Base-by-base conservation (phyloP, 768 basidiomycete genomes). In the Panaeolus papilionaceus region DNA sequence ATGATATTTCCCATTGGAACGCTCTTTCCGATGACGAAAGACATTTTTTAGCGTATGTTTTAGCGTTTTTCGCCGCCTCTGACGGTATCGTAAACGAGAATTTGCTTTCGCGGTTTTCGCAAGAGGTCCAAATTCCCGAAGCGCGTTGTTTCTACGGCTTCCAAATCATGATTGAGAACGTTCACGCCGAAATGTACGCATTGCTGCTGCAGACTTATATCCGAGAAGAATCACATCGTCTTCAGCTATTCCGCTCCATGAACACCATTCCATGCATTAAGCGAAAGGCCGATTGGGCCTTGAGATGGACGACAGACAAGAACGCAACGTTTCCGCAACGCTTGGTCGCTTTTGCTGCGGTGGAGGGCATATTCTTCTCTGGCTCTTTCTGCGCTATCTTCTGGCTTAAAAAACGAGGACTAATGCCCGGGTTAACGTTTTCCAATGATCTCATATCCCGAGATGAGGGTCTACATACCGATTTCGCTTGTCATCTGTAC, bases 131-230 rank as follows among this genome's bases (percentile, higher is more conserved):
- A 23, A 20, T 42, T 7, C 20, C 63, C 9, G 95, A 96, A 77
- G 94, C 94, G 7, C 89, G 95, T 6, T 96, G 92, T 76, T 96
- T 96, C 79, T 96, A 96, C 74, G 95, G 95, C 12, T 96, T 95
- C 82, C 94, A 96, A 74, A 94, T 96, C 71, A 95, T 95, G 95
- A 96, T 96, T 90, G 95, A 96, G 74, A 96, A 96, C 76, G 89
- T 96, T 58, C 95, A 96, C 78, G 94, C 94, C 2, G 94, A 96
- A 75, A 95, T 95, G 0, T 96, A 96, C 79, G 96, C 95, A 0
- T 87, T 96, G 38, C 88, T 96, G 69, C 95, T 96, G 73, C 95
- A 96, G 76, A 93, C 90, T 1, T 96, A 96, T 96, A 78, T 92
- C 91, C 73, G 95, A 96, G 64, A 77, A 0, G 80, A 92, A 72